Evolutionary conservation across 2,329 filamentous ascomycete genomes (phyloP).

Genomic region (Diaporthe velutina): DNA sequence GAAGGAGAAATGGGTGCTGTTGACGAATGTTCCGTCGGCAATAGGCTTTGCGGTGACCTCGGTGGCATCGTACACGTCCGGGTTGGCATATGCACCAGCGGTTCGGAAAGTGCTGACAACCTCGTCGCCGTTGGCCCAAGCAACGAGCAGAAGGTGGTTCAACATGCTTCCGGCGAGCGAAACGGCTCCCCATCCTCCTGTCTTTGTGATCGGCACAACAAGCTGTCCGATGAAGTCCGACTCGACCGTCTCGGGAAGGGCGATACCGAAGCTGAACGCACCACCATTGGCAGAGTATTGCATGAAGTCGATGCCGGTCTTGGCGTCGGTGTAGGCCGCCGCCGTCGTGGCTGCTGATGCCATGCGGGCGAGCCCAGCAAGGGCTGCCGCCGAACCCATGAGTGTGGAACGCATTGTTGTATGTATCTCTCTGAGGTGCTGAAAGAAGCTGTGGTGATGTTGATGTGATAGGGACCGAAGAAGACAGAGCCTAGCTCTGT

Average conservation of each 20-base stretch:
- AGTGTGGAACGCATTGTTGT: slow-evolving; percentile 39
- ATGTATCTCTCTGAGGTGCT: background rate
- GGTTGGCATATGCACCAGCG: slow-evolving; percentile 53
- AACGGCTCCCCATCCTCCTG: slow-evolving; percentile 63
- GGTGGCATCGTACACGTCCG: slow-evolving; percentile 53
- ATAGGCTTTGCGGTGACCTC: slow-evolving; percentile 54
- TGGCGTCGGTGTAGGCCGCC: slow-evolving; percentile 51
- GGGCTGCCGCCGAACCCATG: slow-evolving; percentile 34
- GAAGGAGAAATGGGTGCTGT: slow-evolving; percentile 60
- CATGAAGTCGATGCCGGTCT: slow-evolving; percentile 57
- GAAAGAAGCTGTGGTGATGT: background rate
- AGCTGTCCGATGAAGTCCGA: slow-evolving; percentile 69
- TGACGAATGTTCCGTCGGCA: slow-evolving; percentile 60
- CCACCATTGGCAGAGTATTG: slow-evolving; percentile 48
- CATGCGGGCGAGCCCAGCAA: slow-evolving; percentile 43
- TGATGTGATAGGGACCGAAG: slow-evolving; percentile 5
- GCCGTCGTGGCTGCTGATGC: slow-evolving; percentile 43
- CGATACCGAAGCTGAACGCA: slow-evolving; percentile 63
- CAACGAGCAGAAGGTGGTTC: slow-evolving; percentile 56
- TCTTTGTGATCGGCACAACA: slow-evolving; percentile 52
- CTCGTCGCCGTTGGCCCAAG: slow-evolving; percentile 57
- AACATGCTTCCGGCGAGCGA: slow-evolving; percentile 58
- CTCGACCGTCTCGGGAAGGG: slow-evolving; percentile 59
- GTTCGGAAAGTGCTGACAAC: slow-evolving; percentile 46
- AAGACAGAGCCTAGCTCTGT: slow-evolving; percentile 31